Base-by-base conservation (phyloP, 2,329 filamentous ascomycete species). In the Clonostachys solani region DNA sequence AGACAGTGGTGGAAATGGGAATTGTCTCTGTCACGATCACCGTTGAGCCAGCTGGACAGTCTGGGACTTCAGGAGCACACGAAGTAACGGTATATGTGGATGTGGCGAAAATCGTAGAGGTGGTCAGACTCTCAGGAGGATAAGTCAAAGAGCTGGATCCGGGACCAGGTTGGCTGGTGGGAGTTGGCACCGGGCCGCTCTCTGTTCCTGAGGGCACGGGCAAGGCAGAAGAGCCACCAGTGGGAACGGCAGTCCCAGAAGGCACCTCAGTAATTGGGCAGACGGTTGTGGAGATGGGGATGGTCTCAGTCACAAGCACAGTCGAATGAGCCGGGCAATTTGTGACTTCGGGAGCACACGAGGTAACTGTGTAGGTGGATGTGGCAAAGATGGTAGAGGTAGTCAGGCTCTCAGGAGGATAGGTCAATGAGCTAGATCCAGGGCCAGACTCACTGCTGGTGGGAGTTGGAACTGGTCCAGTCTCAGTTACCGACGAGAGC, bases 221-320 rank as follows among this genome's bases (percentile, higher is more conserved):
- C 23, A 29, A 29, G 10, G 23, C 23, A 29, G 23, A 29, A 29
- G 23, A 29, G 23, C 23, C 23, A 29, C 23, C 23, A 29, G 23
- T 9, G 23, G 23, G 23, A 6, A 29, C 23, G 23, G 23, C 8
- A 29, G 23, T 29, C 10, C 23, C 23, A 10, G 23, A 29, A 29
- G 23, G 23, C 23, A 18, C 17, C 17, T 38, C 36, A 18, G 40
- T 42, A 13, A 42, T 19, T 15, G 40, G 40, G 40, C 40, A 42
- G 15, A 42, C 40, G 18, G 40, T 42, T 8, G 40, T 42, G 15
- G n/a, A 42, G 15, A 42, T 19, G 16, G 40, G 40, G 40, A 43
- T 52, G 33, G 58, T 54, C 52, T 59, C 49, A 17, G 47, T 49
- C 41, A 35, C 36, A 8, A 42, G 6, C 23, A 38, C 36, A n/a